Percentiles rank a stretch among this genome's conserved stretches.
Conservation (phyloP, 2,329 filamentous ascomycete genomes). For the Fonsecaea pedrosoi region DNA sequence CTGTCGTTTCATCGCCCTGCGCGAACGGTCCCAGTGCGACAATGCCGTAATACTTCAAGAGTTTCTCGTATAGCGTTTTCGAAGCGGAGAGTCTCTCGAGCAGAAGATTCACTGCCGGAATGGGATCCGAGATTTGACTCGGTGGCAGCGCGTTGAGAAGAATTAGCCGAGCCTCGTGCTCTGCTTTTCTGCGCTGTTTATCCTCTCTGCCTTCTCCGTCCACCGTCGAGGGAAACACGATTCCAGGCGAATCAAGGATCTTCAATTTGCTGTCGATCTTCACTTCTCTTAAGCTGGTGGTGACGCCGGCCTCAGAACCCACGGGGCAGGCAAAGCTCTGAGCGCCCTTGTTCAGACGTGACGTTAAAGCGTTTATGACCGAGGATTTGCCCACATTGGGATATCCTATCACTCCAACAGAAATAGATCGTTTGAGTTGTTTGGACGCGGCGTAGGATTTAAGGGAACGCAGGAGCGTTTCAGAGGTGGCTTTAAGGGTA, state of each 20-base stretch:
- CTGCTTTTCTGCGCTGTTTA: constrained; percentile 68
- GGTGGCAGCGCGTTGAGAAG: constrained; percentile 91
- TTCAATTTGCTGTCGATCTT: constrained; percentile 96
- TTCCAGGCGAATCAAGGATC: constrained; percentile 90
- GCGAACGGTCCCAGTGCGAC: constrained; percentile 72
- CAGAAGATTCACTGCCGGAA: constrained; percentile 85
- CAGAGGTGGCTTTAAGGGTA: constrained; percentile 83
- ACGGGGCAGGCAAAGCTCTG: constrained; percentile 76
- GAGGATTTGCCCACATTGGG: constrained; percentile 97
- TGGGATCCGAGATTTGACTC: constrained; percentile 90
- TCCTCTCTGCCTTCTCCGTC: constrained; percentile 53
- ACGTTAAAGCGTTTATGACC: constrained; percentile 90
- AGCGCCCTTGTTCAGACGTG: constrained; percentile 70
- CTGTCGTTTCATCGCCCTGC: constrained; percentile 78
- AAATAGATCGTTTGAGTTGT: constrained; percentile 86
- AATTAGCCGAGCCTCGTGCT: constrained; percentile 79
- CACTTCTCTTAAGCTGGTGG: constrained; percentile 83
- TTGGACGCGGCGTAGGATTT: constrained; percentile 85
- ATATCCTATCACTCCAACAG: constrained; percentile 92
- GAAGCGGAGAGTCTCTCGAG: constrained; percentile 78
- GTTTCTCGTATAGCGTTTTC: constrained; percentile 75
- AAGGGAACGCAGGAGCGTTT: constrained; percentile 83
- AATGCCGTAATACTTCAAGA: constrained; percentile 83
- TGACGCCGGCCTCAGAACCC: constrained; percentile 90
- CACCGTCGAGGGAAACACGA: constrained; percentile 78